Evolutionary conservation across 225 moss, liverwort and hornwort genomes (phyloP).

Genomic region (Pseudisothecium myosuroides): DNA sequence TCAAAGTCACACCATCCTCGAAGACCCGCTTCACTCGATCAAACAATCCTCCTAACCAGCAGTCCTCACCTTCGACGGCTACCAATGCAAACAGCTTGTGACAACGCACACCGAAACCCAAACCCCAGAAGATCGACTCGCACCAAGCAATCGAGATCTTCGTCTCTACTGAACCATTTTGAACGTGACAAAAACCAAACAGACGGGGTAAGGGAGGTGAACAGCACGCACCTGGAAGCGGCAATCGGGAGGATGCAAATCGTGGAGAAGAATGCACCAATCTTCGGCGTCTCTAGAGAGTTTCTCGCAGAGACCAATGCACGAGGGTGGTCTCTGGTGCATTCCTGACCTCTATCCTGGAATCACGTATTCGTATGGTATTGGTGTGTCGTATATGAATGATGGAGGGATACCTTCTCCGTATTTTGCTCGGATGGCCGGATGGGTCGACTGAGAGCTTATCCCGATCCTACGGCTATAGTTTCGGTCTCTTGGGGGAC

Average conservation of each 20-base stretch:
- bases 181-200: not conserved
- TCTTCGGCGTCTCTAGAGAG: not conserved
- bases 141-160: not conserved
- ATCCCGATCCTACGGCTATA: not conserved
- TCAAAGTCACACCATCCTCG: not conserved
- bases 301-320: not conserved
- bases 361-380: not conserved
- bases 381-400: not conserved
- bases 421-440: no score
- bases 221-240: not conserved
- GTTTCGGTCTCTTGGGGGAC: not conserved
- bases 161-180: not conserved
- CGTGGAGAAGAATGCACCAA: not conserved
- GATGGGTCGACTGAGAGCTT: not conserved
- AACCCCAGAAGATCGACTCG: not conserved
- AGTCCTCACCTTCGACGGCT: not conserved
- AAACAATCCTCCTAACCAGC: not conserved
- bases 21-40: not conserved
- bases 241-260: not conserved
- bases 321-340: not conserved
- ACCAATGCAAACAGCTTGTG: not conserved
- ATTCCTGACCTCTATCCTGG: not conserved
- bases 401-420: no score
- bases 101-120: no score
- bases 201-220: not conserved